A percentile compares a stretch with the other conserved stretches of the same genome.
phyloP scores from a whole-genome alignment of 345 rosid species.

The Hibiscus tridactylites region DNA sequence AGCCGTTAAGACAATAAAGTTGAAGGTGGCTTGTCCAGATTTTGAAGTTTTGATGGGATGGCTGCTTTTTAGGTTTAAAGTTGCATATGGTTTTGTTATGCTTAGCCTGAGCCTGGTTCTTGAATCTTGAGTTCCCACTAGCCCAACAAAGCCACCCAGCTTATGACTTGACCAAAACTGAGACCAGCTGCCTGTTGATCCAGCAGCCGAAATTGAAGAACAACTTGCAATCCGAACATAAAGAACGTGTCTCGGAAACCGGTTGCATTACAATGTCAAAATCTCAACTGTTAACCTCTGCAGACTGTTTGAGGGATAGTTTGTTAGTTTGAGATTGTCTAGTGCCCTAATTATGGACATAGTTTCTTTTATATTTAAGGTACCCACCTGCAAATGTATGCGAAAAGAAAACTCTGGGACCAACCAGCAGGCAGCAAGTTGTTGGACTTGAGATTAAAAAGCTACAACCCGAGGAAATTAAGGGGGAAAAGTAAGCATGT shows the following conservation, averaged over 20 bases:
- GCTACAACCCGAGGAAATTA: background rate
- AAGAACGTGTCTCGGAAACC: background rate
- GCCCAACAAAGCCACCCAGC: conserved; percentile 6
- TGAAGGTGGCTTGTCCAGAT: background rate
- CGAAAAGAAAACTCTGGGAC: background rate
- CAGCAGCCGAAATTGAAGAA: background rate
- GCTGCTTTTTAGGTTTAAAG: background rate
- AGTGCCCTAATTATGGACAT: too few species aligned
- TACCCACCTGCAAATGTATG: background rate
- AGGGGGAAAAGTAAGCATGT: background rate
- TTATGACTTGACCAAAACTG: background rate
- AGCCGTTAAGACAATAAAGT: background rate
- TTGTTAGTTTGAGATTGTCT: background rate
- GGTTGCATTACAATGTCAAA: background rate
- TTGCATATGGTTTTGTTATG: conserved; percentile 2
- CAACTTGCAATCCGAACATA: background rate
- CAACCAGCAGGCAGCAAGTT: background rate
- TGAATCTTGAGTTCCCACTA: background rate
- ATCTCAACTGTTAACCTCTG: background rate
- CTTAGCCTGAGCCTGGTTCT: background rate
- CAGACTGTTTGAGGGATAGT: background rate
- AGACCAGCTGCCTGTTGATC: background rate
- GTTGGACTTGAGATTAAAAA: background rate
- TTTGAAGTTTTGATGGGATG: background rate
- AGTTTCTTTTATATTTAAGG: background rate